Evolutionary conservation across 2,329 filamentous ascomycete species (phyloP), one percentile per base, ranked within the genome.

Genomic region (Ascochyta lentis): DNA sequence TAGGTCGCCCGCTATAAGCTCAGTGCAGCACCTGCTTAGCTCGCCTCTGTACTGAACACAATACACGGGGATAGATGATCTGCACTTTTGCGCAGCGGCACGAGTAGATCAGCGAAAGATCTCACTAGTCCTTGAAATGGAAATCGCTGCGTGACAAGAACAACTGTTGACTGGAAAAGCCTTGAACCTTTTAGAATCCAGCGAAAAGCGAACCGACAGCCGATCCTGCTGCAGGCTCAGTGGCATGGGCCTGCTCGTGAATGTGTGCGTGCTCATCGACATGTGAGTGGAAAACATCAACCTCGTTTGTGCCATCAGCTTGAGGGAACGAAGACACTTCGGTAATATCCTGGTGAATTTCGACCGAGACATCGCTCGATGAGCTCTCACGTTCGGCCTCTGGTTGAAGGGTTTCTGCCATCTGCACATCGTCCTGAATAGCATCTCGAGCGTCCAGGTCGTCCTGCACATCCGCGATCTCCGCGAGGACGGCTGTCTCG

Each of bases 401-500:
- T 19, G 41, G 13, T 19, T 38, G 52, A 12, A 27, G 31, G 7
- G 3, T 31, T 23, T 27, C 34, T 9, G 31, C 34, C 39, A 44
- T 39, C 19, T 44, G 24, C 13, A 43, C 31, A 12, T 48, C 43
- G 16, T 54, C 27, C 16, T 42, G 29, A 10, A 42, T 48, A 15
- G 37, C 31, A 22, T 54, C 22, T 16, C 38, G 39, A 22, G 26
- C 51, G 13, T 46, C 29, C n/a, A 41, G 35, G 22, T 41, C 40
- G 16, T 39, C 35, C 13, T 55, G 46, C 10, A 46, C 52, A 40
- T 41, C 46, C 22, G 52, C 52, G 12, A 46, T 49, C 27, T 55
- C 52, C 10, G 52, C 46, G 27, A 54, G 45, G 15, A 54, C 52
- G 19, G 45, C 52, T 1, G 52, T 49, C 45, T 49, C 52, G 8